phyloP scores from a whole-genome alignment of 768 basidiomycete genomes.

The Hygrophorus russula region DNA sequence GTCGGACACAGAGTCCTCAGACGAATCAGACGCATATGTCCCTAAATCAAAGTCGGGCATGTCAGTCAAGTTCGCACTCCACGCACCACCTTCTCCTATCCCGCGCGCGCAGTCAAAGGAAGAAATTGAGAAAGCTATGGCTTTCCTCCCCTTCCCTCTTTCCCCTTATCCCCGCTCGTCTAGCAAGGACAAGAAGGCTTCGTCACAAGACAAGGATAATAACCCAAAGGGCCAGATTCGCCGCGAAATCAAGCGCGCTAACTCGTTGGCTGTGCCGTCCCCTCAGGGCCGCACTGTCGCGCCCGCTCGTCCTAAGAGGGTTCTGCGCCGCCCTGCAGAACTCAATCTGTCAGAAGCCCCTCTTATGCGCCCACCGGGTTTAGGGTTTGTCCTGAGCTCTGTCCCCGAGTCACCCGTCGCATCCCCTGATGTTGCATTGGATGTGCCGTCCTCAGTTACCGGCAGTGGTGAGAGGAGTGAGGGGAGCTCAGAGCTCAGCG shows the following conservation, averaged over 20 bases:
- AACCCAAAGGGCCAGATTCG: constrained; percentile 2
- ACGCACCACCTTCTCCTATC: constrained; percentile 5
- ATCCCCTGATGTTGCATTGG: constrained; percentile 16
- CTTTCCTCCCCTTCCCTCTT: constrained; percentile 3
- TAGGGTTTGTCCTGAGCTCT: constrained; percentile 19
- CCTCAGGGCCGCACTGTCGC: constrained; percentile 3
- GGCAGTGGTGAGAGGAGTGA: constrained; percentile 5
- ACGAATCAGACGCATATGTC: constrained; percentile 5
- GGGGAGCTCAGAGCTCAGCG: constrained; percentile 17
- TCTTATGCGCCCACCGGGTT: constrained; percentile 17
- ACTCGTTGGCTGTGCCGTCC: background rate
- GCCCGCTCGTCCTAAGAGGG: constrained; percentile 7
- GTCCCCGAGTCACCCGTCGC: constrained; percentile 10
- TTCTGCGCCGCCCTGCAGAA: constrained; percentile 11
- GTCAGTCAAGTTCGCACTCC: constrained; percentile 5
- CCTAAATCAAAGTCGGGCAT: background rate
- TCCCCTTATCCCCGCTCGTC: constrained; percentile 29
- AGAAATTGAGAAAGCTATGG: constrained; percentile 1
- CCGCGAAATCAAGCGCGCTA: no score
- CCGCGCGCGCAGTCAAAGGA: constrained; percentile 4
- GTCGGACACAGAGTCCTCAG: background rate
- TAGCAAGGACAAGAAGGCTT: constrained; percentile 18
- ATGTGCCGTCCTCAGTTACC: constrained; percentile 1
- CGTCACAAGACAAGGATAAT: constrained; percentile 6
- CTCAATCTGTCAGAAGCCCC: constrained; percentile 10